Evolutionary conservation across 2,329 filamentous ascomycete species (phyloP).

Genomic region (Ascochyta pisi): DNA sequence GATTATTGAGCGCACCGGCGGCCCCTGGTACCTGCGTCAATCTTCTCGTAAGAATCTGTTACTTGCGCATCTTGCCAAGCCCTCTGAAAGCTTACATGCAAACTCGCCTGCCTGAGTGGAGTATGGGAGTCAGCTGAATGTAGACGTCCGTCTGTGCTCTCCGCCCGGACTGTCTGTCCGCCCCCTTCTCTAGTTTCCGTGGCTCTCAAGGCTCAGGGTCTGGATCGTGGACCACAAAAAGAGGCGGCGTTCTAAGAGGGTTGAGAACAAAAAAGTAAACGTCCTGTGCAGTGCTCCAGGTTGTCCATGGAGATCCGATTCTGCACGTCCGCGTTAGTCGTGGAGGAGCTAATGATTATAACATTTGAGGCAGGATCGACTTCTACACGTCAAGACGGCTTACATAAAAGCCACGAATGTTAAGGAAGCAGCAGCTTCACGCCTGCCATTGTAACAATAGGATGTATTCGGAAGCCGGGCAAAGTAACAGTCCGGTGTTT

Average conservation of each 20-base stretch:
- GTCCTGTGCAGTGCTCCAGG: not conserved
- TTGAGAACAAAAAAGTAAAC: not conserved
- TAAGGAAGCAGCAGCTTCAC: no score
- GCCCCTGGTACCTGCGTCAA: constrained; percentile 6
- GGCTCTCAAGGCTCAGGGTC: not conserved
- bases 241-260: not conserved
- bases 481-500: no score
- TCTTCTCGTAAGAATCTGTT: not conserved
- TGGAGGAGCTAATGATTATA: not conserved
- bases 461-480: no score
- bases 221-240: not conserved
- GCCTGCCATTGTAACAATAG: no score
- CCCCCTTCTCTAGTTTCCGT: constrained; percentile 4
- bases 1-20: constrained; percentile 3
- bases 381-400: no score
- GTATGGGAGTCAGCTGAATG: not conserved
- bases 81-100: not conserved
- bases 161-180: not conserved
- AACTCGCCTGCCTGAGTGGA: not conserved
- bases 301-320: not conserved
- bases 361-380: no score
- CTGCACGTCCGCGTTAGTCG: not conserved
- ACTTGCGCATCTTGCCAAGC: constrained; percentile 3
- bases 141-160: constrained; percentile 3
- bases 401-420: no score